Evolutionary conservation across 371 early-diverging fungal genomes (phyloP).

Genomic region (Phascolomyces articulosus): DNA sequence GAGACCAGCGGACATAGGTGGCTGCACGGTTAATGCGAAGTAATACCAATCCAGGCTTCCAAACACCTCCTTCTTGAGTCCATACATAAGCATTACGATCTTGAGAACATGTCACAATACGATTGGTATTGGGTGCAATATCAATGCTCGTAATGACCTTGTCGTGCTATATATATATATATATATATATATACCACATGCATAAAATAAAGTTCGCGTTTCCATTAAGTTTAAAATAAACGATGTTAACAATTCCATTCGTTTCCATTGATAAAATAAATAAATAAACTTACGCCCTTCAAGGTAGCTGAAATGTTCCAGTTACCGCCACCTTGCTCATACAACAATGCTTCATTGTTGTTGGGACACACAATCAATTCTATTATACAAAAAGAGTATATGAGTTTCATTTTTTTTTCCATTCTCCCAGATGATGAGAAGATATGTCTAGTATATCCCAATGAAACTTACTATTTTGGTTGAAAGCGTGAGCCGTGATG

Average conservation of each 20-base stretch:
- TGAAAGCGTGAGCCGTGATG: constrained; percentile 93
- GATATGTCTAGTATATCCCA: no score
- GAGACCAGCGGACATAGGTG: constrained; percentile 95
- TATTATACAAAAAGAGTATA: constrained; percentile 35
- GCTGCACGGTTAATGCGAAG: constrained; percentile 97
- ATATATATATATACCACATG: no score
- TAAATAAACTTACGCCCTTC: constrained; percentile 60
- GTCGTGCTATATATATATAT: constrained; percentile 81
- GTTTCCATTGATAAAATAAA: background rate
- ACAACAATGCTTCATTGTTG: constrained; percentile 89
- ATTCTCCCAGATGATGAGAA: no score
- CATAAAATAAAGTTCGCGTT: no score
- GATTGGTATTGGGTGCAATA: constrained; percentile 95
- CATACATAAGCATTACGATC: constrained; percentile 99
- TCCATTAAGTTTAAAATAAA: no score
- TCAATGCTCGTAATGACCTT: constrained; percentile 94
- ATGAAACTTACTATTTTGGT: constrained; percentile 70
- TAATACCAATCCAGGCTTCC: constrained; percentile 95
- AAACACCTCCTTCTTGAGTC: constrained; percentile 75
- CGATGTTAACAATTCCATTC: no score
- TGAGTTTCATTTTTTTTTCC: no score
- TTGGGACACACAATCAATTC: constrained; percentile 93
- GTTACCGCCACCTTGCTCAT: constrained; percentile 60
- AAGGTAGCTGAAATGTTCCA: constrained; percentile 77
- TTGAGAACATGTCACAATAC: constrained; percentile 96